Conservation (phyloP, 371 early-diverging fungal genomes). For the Mucor lusitanicus region DNA sequence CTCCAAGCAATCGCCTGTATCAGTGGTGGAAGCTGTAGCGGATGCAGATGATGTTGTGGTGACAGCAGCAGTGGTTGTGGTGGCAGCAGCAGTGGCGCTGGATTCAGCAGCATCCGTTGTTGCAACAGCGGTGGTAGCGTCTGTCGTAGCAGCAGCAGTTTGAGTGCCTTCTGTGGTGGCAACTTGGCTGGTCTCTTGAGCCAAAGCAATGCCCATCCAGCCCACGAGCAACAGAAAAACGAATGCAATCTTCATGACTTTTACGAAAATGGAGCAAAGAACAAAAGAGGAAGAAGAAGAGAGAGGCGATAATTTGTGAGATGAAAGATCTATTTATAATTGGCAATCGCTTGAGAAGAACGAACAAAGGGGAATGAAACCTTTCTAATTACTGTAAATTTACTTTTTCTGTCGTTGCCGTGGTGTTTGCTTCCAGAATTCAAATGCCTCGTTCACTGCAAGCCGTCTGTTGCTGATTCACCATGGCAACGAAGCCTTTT, state of each 20-base stretch:
- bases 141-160: background rate
- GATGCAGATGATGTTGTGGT: conserved; percentile 1
- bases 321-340: conserved; percentile 3
- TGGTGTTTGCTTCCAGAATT: background rate
- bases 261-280: background rate
- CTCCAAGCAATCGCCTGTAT: conserved; percentile 14
- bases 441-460: background rate
- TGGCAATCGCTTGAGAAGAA: background rate
- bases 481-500: too few species aligned
- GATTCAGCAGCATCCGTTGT: conserved; percentile 7
- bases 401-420: background rate
- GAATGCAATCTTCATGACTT: conserved; percentile 1
- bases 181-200: conserved; percentile 6
- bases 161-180: background rate
- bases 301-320: background rate
- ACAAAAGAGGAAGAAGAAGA: background rate
- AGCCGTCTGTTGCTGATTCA: background rate
- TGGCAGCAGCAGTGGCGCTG: background rate
- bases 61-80: conserved; percentile 5
- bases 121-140: background rate
- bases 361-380: conserved; percentile 12
- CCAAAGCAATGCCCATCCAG: conserved; percentile 7
- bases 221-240: background rate
- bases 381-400: background rate
- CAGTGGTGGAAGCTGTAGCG: background rate